phyloP scores from a whole-genome alignment of 2,329 filamentous ascomycete species.

The Cladophialophora psammophila region DNA sequence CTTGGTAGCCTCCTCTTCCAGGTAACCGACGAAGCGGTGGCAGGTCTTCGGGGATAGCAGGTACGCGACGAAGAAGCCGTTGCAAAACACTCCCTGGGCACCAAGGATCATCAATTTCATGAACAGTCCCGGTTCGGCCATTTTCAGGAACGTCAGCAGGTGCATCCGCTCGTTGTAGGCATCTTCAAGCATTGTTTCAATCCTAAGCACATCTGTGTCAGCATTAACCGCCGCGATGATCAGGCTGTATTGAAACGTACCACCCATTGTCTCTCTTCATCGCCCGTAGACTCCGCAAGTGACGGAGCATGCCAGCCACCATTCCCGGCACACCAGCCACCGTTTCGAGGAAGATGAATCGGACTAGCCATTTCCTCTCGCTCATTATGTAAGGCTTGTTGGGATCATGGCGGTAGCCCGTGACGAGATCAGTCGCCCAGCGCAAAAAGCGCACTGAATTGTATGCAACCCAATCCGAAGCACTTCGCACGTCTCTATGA shows the following conservation, averaged over 20 bases:
- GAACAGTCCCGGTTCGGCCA: constrained; percentile 84
- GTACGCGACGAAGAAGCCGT: constrained; percentile 88
- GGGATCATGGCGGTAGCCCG: constrained; percentile 77
- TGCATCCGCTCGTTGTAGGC: constrained; percentile 96
- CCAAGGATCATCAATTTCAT: constrained; percentile 92
- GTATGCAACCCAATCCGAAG: constrained; percentile 81
- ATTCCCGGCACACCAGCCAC: constrained; percentile 96
- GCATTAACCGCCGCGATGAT: not conserved
- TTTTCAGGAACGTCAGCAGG: constrained; percentile 88
- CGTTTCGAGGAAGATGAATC: constrained; percentile 92
- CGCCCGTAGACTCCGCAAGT: constrained; percentile 80
- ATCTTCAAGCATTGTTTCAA: constrained; percentile 89
- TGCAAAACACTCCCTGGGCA: constrained; percentile 96
- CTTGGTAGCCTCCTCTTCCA: constrained; percentile 95
- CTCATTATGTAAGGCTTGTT: constrained; percentile 72
- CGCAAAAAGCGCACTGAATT: constrained; percentile 76
- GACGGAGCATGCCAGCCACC: constrained; percentile 93
- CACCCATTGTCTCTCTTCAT: constrained; percentile 95
- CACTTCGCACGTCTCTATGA: constrained; percentile 75
- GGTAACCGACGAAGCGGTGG: constrained; percentile 94
- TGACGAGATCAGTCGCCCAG: constrained; percentile 81
- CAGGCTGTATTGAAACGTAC: constrained; percentile 47
- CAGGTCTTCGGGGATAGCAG: constrained; percentile 85
- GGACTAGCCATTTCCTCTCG: constrained; percentile 86
- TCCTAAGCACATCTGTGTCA: constrained; percentile 60